These are phyloP conservation scores for Penicillium cataractarum DNA, from an alignment of 495 filamentous ascomycete species.

Conservation along the genomic window DNA sequence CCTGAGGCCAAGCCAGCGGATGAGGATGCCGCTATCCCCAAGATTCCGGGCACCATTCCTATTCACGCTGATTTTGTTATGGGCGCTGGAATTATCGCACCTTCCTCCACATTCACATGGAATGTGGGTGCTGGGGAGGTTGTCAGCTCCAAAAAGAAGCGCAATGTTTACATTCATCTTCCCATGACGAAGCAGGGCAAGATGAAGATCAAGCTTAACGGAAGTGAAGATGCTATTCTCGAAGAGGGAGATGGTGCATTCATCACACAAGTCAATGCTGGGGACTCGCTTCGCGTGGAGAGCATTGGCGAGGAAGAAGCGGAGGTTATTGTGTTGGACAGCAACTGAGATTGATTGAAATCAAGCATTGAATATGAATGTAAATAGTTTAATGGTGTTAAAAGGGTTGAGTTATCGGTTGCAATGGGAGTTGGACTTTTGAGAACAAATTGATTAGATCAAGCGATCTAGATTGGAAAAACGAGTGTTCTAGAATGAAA, in stretches of 20 bases:
- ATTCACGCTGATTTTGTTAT: slow-evolving; percentile 81
- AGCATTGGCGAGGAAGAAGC: slow-evolving; percentile 68
- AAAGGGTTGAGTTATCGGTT: not conserved
- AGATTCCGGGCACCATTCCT: slow-evolving; percentile 65
- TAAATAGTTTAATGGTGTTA: not conserved
- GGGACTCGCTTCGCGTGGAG: slow-evolving; percentile 63
- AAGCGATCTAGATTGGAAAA: not conserved
- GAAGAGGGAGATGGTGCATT: slow-evolving; percentile 78
- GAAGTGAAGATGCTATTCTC: slow-evolving; percentile 62
- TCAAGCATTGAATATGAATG: not conserved
- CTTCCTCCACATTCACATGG: slow-evolving; percentile 59
- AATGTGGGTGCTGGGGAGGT: slow-evolving; percentile 55
- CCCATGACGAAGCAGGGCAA: slow-evolving; percentile 75
- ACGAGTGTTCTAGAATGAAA: not conserved
- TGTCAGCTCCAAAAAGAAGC: slow-evolving; percentile 47
- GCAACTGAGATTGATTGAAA: slow-evolving; percentile 26
- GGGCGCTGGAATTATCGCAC: slow-evolving; percentile 68
- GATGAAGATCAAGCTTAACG: slow-evolving; percentile 65
- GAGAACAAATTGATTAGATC: not conserved
- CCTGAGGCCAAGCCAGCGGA: slow-evolving; percentile 57
- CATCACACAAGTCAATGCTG: slow-evolving; percentile 56
- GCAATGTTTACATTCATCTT: slow-evolving; percentile 77
- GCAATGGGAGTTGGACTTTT: not conserved
- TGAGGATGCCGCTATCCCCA: slow-evolving; percentile 61
- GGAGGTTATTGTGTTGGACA: slow-evolving; percentile 68